These are phyloP conservation scores for Teratosphaeria viscida DNA, from an alignment of 2,329 filamentous ascomycete genomes.

Conservation along the genomic window DNA sequence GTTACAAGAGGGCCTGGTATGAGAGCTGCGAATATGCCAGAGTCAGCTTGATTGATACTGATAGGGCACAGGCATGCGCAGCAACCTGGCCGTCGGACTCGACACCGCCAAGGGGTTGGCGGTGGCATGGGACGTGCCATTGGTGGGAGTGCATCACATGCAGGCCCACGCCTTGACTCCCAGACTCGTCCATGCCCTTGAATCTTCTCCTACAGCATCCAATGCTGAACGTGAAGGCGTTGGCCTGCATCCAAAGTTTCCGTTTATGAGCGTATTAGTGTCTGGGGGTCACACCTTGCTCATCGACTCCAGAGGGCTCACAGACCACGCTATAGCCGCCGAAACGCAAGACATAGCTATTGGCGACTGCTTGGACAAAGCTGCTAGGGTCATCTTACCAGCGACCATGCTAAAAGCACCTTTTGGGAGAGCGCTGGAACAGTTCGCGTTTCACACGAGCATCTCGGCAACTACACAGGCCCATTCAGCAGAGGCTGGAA, in stretches of 20 bases:
- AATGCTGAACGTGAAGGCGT: neutral
- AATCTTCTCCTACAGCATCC: neutral
- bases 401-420: conserved; percentile 46
- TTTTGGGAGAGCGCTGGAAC: conserved; percentile 71
- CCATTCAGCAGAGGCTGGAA: neutral
- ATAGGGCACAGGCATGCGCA: conserved; percentile 50
- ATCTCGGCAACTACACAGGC: neutral
- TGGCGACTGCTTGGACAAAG: conserved; percentile 83
- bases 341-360: conserved; percentile 71
- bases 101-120: conserved; percentile 81
- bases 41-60: neutral
- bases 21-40: neutral
- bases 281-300: conserved; percentile 90
- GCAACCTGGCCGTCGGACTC: conserved; percentile 67
- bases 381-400: conserved; percentile 67
- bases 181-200: conserved; percentile 44
- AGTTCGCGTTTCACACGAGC: conserved; percentile 56
- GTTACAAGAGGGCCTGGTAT: conserved; percentile 72
- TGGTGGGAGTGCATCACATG: conserved; percentile 92
- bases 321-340: conserved; percentile 62
- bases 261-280: conserved; percentile 79
- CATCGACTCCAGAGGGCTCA: conserved; percentile 59
- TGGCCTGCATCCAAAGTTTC: conserved; percentile 49
- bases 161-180: conserved; percentile 90
- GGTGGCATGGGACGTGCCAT: conserved; percentile 68